Evolutionary conservation across 352 stramenopile species (phyloP), one percentile per base, ranked within the genome.

Genomic region (Globisporangium barbulae): DNA sequence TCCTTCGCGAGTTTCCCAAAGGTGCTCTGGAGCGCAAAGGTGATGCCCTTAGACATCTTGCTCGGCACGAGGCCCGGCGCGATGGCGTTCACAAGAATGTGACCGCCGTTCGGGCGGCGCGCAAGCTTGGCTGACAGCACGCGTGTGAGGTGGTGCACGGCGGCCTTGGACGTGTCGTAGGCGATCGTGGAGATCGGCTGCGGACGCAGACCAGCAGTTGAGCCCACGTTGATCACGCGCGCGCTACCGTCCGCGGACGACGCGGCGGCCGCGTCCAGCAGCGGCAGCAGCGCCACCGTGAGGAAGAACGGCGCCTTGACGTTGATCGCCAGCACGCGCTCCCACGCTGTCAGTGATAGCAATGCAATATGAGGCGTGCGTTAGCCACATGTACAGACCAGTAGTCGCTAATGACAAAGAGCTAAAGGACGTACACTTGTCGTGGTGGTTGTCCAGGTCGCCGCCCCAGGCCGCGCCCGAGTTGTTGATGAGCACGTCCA

Each of bases 401-500:
- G 25, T 28, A 28, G 25, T 28, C 25, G 25, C 25, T 28, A 28
- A 28, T 2, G 25, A 28, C 25, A 28, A 28, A 28, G 25, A 28
- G 25, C 25, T 28, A 28, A 28, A 49, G 8, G 19, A 28, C 49
- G 28, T 22, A 55, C 28, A 39, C 19, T 39, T 41, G 17, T 55
- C 17, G 48, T 55, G 28, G 49, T 41, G 49, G 48, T 37, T 37
- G 25, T 54, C 15, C 28, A 55, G 1, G 7, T 41, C 28, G 28
- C 69, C 75, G 28, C 78, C 80, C 79, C 78, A 91, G 1, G 48
- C 65, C 8, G 78, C 65, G 19, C 79, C 82, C 84, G 91, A 96
- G 81, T 98, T 98, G 76, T 99, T 98, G 61, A 98, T 83, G 7
- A 98, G 79, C 45, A 98, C 89, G 63, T 98, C 81, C 28, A 98